Evolutionary conservation across 768 basidiomycete species (phyloP), one percentile per base, ranked within the genome.

Genomic region (Saitozyma podzolica): DNA sequence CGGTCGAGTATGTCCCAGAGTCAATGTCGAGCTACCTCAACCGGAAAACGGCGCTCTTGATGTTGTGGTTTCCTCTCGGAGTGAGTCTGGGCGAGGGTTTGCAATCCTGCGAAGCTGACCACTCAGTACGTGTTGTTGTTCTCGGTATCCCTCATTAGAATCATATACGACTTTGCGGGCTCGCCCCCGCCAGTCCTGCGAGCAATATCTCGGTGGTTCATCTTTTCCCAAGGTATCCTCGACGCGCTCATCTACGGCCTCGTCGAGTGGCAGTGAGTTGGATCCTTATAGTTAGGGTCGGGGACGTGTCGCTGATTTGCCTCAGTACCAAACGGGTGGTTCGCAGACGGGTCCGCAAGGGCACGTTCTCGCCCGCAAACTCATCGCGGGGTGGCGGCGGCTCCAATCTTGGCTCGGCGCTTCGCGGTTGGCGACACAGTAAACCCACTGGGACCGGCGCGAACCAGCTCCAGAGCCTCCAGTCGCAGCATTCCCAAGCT

Each of bases 211-310:
- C 63, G 78, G 54, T 80, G 80, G 80, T 70, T 78, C 58, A 65
- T 80, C 29, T 70, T 78, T 37, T 62, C 76, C n/a, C 78, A 80
- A 62, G 79, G 80, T 11, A 54, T 79, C 1, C 64, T 79, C 1
- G 80, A 80, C 53, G 80, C 80, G 3, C 8, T 79, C 50, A 80
- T 80, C 61, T 80, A 80, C 52, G 80, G 80, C 29, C 48, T 78
- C 13, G 75, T 80, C 43, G 80, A 80, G 64, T 77, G 76, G 73
- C 75, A 78, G 75, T 76, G 58, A 69, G 75, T 76, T 29, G 13
- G 53, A 2, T 40, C 5, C 10, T 39, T n/a, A 43, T 16, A 10
- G 8, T 14, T 4, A 9, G 17, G 29, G 29, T 29, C 45, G 5
- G 5, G 9, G 13, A 39, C 40, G 41, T 9, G 9, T 4, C 13